Conservation (phyloP, 768 basidiomycete species). For the Hypsizygus marmoreus region DNA sequence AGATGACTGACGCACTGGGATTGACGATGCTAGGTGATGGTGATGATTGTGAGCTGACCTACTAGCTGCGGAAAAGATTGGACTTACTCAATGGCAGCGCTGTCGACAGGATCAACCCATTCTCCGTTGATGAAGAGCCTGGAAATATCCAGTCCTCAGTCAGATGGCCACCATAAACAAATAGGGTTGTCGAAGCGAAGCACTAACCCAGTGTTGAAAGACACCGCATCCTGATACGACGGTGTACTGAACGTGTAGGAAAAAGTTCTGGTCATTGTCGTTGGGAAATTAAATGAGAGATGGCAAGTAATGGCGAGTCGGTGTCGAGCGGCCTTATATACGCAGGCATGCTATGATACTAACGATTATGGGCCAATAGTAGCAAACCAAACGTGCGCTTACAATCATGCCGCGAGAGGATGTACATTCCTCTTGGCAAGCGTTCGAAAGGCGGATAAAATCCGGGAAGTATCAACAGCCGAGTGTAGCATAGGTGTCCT, state of each 20-base stretch:
- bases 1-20: constrained; percentile 35
- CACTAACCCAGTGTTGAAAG: constrained; percentile 56
- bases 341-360: too few relatives aligned
- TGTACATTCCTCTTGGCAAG: too few relatives aligned
- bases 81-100: constrained; percentile 58
- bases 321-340: too few relatives aligned
- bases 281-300: too few relatives aligned
- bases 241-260: constrained; percentile 54
- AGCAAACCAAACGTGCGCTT: too few relatives aligned
- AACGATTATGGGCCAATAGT: too few relatives aligned
- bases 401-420: too few relatives aligned
- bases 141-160: neutral
- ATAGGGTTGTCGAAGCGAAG: neutral
- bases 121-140: constrained; percentile 63
- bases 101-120: constrained; percentile 51
- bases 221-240: constrained; percentile 57
- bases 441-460: too few relatives aligned
- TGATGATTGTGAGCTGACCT: constrained; percentile 3
- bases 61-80: neutral
- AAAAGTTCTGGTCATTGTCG: constrained; percentile 42
- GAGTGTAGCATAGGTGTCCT: too few relatives aligned
- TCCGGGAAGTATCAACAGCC: too few relatives aligned
- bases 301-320: too few relatives aligned
- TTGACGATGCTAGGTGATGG: constrained; percentile 18
- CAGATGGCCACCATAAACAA: neutral